Base-by-base conservation (phyloP, 2,329 filamentous ascomycete genomes). In the Neurospora crassa region DNA sequence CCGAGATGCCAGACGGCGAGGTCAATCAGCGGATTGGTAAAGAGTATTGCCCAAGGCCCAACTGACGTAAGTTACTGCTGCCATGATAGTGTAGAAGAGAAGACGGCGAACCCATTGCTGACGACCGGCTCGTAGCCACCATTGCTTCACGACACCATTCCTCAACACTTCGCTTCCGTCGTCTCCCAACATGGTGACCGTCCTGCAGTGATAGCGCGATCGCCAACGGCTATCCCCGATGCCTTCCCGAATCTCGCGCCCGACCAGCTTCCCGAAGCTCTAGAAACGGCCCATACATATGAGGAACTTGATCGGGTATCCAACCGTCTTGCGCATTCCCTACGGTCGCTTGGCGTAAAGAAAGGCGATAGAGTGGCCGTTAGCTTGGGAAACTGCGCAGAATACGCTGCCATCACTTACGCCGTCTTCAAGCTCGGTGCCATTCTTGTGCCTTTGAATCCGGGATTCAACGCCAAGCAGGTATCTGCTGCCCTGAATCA, bases 371-470 rank as follows among this genome's bases (percentile, higher is more conserved):
- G 93, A 41, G 92, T 98, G 12, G 94, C 92, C 16, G 89, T 97
- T 37, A 95, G 91, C 72, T 83, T 97, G 69, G 95, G 95, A 18
- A 98, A 97, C 80, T 90, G 89, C 59, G 84, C 91, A 75, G 94
- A 97, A 80, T 95, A 93, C 79, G 93, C 92, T 3, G 90, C 91
- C 68, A 86, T 96, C 24, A 95, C 91, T 6, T 98, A 98, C 81
- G 94, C 94, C 0, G 80, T 96, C 70, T 97, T 95, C 84, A 98
- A 98, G 81, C 86, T 98, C 11, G 96, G 96, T n/a, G 95, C 93
- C 34, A 88, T 98, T 69, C 84, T 98, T 73, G 94, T 97, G n/a
- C 96, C 95, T 0, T 82, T 98, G 34, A 98, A 99, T 79, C 95
- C 94, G 24, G 91, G 89, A 1, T 98, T 98, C 84, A 97, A 93